Evolutionary conservation across 345 rosid genomes (phyloP).

Genomic region (Erucastrum elatum): DNA sequence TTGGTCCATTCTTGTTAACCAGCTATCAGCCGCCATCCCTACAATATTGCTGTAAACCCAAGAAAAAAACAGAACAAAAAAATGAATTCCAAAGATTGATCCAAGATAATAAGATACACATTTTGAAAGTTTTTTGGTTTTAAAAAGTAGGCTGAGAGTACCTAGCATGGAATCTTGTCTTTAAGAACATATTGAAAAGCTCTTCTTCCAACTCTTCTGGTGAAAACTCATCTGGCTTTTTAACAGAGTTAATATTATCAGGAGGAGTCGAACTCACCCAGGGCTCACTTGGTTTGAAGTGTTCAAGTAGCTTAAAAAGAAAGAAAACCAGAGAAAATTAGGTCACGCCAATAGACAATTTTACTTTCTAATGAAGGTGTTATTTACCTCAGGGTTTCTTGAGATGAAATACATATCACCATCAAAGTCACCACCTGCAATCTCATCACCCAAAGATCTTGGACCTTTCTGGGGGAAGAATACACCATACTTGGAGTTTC

Average conservation of each 20-base stretch:
- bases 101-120: too few relatives aligned
- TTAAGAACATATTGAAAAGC: constrained; percentile 57
- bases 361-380: neutral
- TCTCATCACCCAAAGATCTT: constrained; percentile 78
- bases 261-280: constrained; percentile 51
- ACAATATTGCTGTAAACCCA: constrained; percentile 50
- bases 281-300: constrained; percentile 52
- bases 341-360: constrained; percentile 8
- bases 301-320: constrained; percentile 52
- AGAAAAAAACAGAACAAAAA: neutral
- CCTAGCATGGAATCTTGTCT: constrained; percentile 60
- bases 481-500: constrained; percentile 72
- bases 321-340: neutral
- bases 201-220: constrained; percentile 57
- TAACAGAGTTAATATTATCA: constrained; percentile 2
- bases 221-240: constrained; percentile 46
- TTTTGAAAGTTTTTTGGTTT: neutral
- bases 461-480: constrained; percentile 68
- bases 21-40: constrained; percentile 67
- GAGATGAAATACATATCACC: constrained; percentile 71
- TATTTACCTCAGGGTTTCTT: constrained; percentile 62
- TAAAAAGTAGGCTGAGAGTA: constrained; percentile 21
- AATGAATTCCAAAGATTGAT: neutral
- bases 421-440: constrained; percentile 79
- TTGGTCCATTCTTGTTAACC: constrained; percentile 77